phyloP scores from a whole-genome alignment of 2,329 filamentous ascomycete species.

The Rugonectria rugulosa region DNA sequence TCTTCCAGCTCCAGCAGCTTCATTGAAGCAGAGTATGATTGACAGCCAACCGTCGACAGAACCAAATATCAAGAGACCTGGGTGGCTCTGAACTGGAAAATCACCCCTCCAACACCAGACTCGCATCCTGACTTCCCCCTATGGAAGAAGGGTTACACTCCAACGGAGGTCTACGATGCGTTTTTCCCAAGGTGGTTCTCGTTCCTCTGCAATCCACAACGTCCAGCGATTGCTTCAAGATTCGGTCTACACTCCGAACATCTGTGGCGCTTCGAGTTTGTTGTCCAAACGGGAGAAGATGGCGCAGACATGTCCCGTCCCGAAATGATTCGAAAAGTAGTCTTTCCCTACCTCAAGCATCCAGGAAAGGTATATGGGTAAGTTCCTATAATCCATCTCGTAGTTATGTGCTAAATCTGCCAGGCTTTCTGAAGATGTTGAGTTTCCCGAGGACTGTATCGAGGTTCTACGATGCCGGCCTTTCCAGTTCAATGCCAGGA shows the following conservation, averaged over 20 bases:
- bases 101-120: neutral
- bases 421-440: neutral
- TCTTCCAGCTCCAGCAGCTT: neutral
- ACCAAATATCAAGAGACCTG: neutral
- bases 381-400: neutral
- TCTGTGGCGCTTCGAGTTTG: neutral
- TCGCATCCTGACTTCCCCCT: slow-evolving; percentile 3
- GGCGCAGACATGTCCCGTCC: neutral
- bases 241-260: neutral
- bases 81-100: slow-evolving; percentile 1
- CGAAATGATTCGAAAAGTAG: neutral
- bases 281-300: neutral
- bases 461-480: slow-evolving; percentile 53
- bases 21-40: too few relatives aligned
- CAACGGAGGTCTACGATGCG: neutral
- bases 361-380: neutral
- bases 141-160: neutral
- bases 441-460: slow-evolving; percentile 50
- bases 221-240: neutral
- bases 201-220: neutral
- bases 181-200: neutral
- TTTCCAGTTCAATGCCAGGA: slow-evolving; percentile 50
- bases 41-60: neutral
- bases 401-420: neutral
- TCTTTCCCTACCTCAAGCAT: neutral